phyloP scores from a whole-genome alignment of 768 basidiomycete species.

The Agaricus subrufescens region DNA sequence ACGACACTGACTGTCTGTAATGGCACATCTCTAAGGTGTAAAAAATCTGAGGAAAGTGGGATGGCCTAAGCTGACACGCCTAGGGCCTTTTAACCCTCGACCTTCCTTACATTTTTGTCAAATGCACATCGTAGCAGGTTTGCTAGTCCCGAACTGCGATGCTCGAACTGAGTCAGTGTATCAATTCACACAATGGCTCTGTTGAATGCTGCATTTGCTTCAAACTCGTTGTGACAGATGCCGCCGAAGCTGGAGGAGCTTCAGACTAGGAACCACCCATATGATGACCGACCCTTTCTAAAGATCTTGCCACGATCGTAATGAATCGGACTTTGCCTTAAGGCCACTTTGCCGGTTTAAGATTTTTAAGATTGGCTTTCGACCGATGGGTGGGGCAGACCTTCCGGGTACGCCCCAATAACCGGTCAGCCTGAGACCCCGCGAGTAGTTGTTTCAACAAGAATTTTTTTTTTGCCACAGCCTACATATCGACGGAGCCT shows the following conservation, averaged over 20 bases:
- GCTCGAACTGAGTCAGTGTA: constrained; percentile 2
- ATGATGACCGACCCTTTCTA: background rate
- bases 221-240: constrained; percentile 4
- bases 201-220: background rate
- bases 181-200: background rate
- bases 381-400: background rate
- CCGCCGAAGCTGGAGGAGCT: background rate
- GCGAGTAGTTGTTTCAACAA: too few species aligned
- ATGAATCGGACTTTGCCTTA: background rate
- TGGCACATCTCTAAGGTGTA: background rate
- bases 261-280: background rate
- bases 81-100: background rate
- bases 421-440: too few species aligned
- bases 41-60: background rate
- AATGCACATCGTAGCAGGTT: constrained; percentile 1
- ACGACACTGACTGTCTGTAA: constrained; percentile 1
- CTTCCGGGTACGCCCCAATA: too few species aligned
- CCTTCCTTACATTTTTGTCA: background rate
- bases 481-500: too few species aligned
- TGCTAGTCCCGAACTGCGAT: constrained; percentile 1
- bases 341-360: background rate
- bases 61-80: background rate
- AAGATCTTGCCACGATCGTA: background rate
- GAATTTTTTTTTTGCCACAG: too few species aligned
- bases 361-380: background rate